Evolutionary conservation across 1,284 basidiomycete genomes (phyloP).

Genomic region (Baeospora myosura): DNA sequence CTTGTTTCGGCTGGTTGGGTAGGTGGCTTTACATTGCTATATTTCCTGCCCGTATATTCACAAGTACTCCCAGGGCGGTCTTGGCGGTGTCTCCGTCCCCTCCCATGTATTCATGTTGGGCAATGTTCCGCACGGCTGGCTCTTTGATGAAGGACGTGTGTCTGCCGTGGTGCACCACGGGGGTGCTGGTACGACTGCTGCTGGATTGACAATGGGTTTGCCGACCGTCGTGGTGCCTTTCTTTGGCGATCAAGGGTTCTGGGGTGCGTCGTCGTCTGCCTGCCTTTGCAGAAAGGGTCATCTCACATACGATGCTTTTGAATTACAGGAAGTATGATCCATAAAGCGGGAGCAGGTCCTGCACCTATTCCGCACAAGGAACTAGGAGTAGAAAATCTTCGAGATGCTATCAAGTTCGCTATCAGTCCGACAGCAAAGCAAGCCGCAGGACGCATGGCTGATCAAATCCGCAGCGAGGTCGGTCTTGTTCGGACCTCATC

Average conservation of each 20-base stretch:
- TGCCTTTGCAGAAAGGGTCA: slow-evolving; percentile 1
- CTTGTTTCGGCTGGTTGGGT: slow-evolving; percentile 60
- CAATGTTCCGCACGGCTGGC: slow-evolving; percentile 66
- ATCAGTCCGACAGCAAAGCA: slow-evolving; percentile 35
- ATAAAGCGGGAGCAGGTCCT: slow-evolving; percentile 57
- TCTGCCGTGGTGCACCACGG: slow-evolving; percentile 67
- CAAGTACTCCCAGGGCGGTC: slow-evolving; percentile 31
- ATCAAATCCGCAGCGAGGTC: slow-evolving; percentile 47
- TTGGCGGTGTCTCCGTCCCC: slow-evolving; percentile 41
- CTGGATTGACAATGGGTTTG: slow-evolving; percentile 53
- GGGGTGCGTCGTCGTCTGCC: slow-evolving; percentile 26
- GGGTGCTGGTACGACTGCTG: slow-evolving; percentile 61
- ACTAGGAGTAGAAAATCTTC: slow-evolving; percentile 43
- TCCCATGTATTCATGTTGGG: slow-evolving; percentile 53
- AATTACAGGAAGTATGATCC: slow-evolving; percentile 43
- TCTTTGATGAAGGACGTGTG: slow-evolving; percentile 51
- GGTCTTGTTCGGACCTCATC: slow-evolving; percentile 9
- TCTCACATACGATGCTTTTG: slow-evolving; percentile 1
- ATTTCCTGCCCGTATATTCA: neutral
- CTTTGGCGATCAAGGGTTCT: slow-evolving; percentile 61
- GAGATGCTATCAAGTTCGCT: slow-evolving; percentile 44
- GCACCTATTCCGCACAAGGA: slow-evolving; percentile 49
- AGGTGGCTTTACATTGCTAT: slow-evolving; percentile 5
- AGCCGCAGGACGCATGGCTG: slow-evolving; percentile 43
- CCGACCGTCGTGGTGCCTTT: slow-evolving; percentile 65